Percentiles rank a stretch among this genome's conserved stretches.
phyloP scores from a whole-genome alignment of 176 grass and related monocot genomes.

The Musa beccarii region DNA sequence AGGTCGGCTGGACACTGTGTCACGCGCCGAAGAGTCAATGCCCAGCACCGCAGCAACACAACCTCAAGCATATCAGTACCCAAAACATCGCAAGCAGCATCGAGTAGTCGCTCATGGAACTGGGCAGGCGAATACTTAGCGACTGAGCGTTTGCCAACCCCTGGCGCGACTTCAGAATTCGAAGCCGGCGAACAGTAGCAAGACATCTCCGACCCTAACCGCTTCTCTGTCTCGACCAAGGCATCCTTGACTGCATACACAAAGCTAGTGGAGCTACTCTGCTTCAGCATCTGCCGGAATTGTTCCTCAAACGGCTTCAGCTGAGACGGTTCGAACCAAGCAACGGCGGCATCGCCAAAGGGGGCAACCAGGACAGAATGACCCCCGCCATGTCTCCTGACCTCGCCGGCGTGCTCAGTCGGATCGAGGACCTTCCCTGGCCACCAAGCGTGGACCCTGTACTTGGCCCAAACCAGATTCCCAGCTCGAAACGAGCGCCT shows the following conservation, averaged over 20 bases:
- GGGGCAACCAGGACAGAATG: not conserved
- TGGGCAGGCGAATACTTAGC: not conserved
- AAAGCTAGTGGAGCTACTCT: slow-evolving; percentile 3
- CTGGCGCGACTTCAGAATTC: not conserved
- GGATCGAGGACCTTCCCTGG: slow-evolving; percentile 19
- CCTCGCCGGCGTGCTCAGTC: not conserved
- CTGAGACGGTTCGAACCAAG: slow-evolving; percentile 5
- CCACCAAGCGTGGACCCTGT: slow-evolving; percentile 3
- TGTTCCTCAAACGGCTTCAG: slow-evolving; percentile 11
- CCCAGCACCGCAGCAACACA: slow-evolving; percentile 6
- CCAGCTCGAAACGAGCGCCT: not conserved
- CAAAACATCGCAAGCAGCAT: not conserved
- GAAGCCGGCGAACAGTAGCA: not conserved
- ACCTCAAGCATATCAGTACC: slow-evolving; percentile 9
- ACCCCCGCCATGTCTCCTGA: not conserved
- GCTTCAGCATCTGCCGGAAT: not conserved
- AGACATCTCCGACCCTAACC: not conserved
- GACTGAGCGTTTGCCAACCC: not conserved
- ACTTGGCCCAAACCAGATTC: slow-evolving; percentile 20
- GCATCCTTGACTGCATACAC: slow-evolving; percentile 7
- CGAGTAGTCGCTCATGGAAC: slow-evolving; percentile 4
- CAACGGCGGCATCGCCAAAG: not conserved
- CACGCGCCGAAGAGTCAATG: not conserved
- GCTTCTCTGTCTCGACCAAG: not conserved
- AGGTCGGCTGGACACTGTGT: not conserved